These are phyloP conservation scores for Candida gorgasii DNA, from an alignment of 805 yeast genomes.

Conservation along the genomic window DNA sequence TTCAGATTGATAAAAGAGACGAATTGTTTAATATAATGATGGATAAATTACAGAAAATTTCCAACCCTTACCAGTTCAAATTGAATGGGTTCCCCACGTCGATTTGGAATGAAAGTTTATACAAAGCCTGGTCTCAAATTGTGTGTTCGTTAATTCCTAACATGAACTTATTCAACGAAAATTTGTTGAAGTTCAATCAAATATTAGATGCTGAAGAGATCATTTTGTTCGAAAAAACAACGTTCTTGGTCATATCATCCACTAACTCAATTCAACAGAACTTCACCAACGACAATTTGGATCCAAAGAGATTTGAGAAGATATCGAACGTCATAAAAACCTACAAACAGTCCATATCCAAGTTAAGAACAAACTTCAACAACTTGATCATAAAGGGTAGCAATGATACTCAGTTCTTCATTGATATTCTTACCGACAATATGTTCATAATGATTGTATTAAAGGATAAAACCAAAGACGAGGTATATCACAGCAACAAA, in stretches of 20 bases:
- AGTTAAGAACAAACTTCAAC: slow-evolving; percentile 80
- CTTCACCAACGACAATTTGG: slow-evolving; percentile 43
- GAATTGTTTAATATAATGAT: slow-evolving; percentile 84
- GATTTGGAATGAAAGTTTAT: slow-evolving; percentile 94
- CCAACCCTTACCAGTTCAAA: slow-evolving; percentile 63
- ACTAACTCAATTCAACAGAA: slow-evolving; percentile 45
- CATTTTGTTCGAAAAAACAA: slow-evolving; percentile 88
- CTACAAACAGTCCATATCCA: slow-evolving; percentile 88
- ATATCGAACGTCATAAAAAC: slow-evolving; percentile 92
- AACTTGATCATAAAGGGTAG: slow-evolving; percentile 70
- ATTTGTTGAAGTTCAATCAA: slow-evolving; percentile 68
- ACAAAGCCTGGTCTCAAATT: slow-evolving; percentile 96
- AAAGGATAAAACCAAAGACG: slow-evolving; percentile 34
- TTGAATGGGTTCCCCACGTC: slow-evolving; percentile 90
- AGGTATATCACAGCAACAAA: slow-evolving; percentile 23
- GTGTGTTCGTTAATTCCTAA: slow-evolving; percentile 95
- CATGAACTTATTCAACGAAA: slow-evolving; percentile 75
- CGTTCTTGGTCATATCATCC: slow-evolving; percentile 78
- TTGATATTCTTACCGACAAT: slow-evolving; percentile 59
- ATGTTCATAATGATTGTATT: slow-evolving; percentile 63
- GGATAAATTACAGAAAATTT: slow-evolving; percentile 73
- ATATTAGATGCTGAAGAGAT: slow-evolving; percentile 85
- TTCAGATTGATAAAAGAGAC: slow-evolving; percentile 80
- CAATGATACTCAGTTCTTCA: slow-evolving; percentile 45
- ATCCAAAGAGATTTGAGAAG: slow-evolving; percentile 92